Conservation (phyloP, 176 grass and related monocot species). For the Aegilops speltoides region DNA sequence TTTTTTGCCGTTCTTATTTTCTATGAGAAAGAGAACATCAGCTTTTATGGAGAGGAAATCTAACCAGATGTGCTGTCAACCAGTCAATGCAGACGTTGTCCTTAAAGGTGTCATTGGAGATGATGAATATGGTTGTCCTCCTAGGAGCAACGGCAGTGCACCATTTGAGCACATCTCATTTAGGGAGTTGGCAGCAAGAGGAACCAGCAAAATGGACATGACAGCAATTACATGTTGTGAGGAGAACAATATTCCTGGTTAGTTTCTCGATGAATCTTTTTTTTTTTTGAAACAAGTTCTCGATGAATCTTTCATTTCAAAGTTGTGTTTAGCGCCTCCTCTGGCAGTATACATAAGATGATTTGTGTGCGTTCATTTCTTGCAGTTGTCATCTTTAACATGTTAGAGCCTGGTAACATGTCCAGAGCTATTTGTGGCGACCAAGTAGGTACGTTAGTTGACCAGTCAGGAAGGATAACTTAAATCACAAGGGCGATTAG, state of each 20-base stretch:
- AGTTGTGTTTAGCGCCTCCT: background rate
- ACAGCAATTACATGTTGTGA: constrained; percentile 92
- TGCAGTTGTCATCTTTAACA: constrained; percentile 96
- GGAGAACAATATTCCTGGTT: constrained; percentile 98
- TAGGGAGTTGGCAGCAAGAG: constrained; percentile 79
- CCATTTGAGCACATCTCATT: constrained; percentile 89
- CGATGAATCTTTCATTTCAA: background rate
- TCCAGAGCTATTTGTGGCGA: constrained; percentile 85
- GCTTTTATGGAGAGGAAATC: constrained; percentile 30
- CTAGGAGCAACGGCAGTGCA: constrained; percentile 44
- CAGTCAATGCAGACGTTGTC: constrained; percentile 90
- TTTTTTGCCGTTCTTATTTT: background rate
- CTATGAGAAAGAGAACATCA: background rate
- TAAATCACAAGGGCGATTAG: constrained; percentile 30
- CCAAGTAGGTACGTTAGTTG: constrained; percentile 83
- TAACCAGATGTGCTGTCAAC: constrained; percentile 44
- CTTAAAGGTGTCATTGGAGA: constrained; percentile 83
- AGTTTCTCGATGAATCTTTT: too few species aligned
- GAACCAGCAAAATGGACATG: constrained; percentile 78
- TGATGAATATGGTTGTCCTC: constrained; percentile 59
- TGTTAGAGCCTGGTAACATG: constrained; percentile 82
- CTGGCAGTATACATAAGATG: background rate
- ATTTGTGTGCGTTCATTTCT: constrained; percentile 17
- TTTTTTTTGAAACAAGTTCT: too few species aligned
- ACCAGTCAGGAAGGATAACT: constrained; percentile 78